Evolutionary conservation across 2,329 filamentous ascomycete genomes (phyloP), one percentile per base, ranked within the genome.

Genomic region (Aurifilum marmelostoma): DNA sequence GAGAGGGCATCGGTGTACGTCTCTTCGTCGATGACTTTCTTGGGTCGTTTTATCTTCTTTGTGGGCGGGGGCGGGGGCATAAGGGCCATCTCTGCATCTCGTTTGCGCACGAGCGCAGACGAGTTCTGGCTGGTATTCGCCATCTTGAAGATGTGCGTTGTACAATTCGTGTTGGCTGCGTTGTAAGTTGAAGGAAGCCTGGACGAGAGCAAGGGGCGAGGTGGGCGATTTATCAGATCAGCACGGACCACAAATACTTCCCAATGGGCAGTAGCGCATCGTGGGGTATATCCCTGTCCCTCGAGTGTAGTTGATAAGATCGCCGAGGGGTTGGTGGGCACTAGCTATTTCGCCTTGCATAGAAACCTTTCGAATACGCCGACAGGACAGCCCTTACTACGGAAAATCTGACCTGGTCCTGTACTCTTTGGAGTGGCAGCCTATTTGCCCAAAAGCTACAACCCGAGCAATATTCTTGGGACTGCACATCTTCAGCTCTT

Each of bases 41-140:
- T 89, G 0, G 96, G 96, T 65, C 96, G 88, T 80, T 97, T 97
- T 76, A 97, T 97, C 69, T 93, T 91, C 79, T 97, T 98, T 56
- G 90, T 84, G 0, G 89, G 86, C 4, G 94, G 93, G 7, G 95
- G 94, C 14, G 94, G 94, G 21, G 93, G 91, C 94, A 97, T 98
- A 66, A 97, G 82, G 67, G 92, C 89, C 34, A 83, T 86, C 69
- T 93, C 90, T 68, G 85, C 83, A 11, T 62, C 64, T 72, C 89
- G 85, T 81, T 93, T 94, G 67, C 87, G 87, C 66, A 89, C 83
- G 69, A 96, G 85, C 70, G 90, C 87, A 64, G 79, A 86, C 7
- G 89, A 88, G 21, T 78, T 52, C 34, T 62, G 62, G 43, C 58
- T 50, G 41, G 68, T 37, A 37, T 66, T 64, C 24, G 66, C 43